Evolutionary conservation across 1,284 basidiomycete genomes (phyloP).

Genomic region (Trichosporon faecale): DNA sequence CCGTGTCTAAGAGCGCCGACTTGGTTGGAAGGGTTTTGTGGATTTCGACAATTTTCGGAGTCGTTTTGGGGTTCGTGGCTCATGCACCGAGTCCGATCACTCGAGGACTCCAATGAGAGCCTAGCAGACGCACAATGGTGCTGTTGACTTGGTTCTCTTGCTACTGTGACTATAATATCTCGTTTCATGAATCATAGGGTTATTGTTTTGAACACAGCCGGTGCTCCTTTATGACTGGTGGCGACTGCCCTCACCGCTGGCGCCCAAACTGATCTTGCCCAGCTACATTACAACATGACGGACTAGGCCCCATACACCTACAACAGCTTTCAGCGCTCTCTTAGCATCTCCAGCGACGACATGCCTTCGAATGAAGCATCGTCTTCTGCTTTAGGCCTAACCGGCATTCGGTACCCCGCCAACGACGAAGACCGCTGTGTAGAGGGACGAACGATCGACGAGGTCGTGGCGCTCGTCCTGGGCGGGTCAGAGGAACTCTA

Average conservation of each 20-base stretch:
- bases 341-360: neutral
- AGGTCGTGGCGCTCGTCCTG: neutral
- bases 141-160: neutral
- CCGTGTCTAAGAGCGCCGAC: neutral
- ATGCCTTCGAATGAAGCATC: neutral
- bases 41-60: neutral
- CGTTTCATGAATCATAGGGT: neutral
- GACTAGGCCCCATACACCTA: neutral
- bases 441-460: neutral
- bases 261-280: no score
- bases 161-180: neutral
- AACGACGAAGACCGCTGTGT: neutral
- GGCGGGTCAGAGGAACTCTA: neutral
- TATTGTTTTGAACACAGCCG: neutral
- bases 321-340: neutral
- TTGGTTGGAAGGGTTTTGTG: neutral
- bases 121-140: neutral
- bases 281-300: neutral
- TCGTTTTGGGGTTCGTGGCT: neutral
- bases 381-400: neutral
- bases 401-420: neutral
- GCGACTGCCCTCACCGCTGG: no score
- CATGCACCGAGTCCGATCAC: neutral
- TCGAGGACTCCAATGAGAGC: neutral
- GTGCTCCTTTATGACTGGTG: neutral